A percentile compares a stretch with the other conserved stretches of the same genome.
Evolutionary conservation across 305 asterid species (phyloP).

Genomic region (Fraxinus nigra): DNA sequence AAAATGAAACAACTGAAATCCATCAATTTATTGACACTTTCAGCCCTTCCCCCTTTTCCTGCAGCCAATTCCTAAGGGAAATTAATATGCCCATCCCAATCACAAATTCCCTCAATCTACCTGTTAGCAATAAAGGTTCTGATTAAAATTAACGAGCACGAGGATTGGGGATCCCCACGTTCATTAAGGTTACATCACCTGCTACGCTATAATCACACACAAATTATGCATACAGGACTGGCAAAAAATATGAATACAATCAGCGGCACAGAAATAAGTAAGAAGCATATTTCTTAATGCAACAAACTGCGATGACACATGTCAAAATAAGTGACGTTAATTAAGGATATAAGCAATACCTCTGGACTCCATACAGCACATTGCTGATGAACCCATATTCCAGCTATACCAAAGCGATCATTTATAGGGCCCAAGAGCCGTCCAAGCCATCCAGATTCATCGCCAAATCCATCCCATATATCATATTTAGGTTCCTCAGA

Average conservation of each 20-base stretch:
- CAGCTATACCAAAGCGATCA: slow-evolving; percentile 93
- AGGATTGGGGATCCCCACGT: neutral
- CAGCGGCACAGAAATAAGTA: slow-evolving; percentile 8
- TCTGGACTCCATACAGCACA: slow-evolving; percentile 99
- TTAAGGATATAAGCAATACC: slow-evolving; percentile 44
- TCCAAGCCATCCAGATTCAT: slow-evolving; percentile 94
- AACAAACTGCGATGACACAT: slow-evolving; percentile 1
- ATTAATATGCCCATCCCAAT: neutral
- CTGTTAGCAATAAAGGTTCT: neutral
- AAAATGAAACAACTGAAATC: neutral
- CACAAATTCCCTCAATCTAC: neutral
- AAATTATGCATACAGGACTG: neutral
- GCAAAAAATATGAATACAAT: slow-evolving; percentile 11
- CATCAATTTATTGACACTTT: neutral
- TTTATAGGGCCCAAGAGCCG: slow-evolving; percentile 93
- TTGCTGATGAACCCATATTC: slow-evolving; percentile 98
- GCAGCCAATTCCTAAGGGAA: neutral
- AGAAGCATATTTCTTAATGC: slow-evolving; percentile 6
- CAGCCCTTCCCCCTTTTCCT: neutral
- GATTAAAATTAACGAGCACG: neutral
- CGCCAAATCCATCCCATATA: slow-evolving; percentile 94
- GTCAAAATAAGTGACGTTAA: slow-evolving; percentile 13
- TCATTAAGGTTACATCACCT: neutral
- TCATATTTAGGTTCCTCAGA: slow-evolving; percentile 90
- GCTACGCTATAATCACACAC: slow-evolving; percentile 9